Evolutionary conservation across 1,284 basidiomycete species (phyloP), one percentile per base, ranked within the genome.

Genomic region (Cutaneotrichosporon spelunceum): DNA sequence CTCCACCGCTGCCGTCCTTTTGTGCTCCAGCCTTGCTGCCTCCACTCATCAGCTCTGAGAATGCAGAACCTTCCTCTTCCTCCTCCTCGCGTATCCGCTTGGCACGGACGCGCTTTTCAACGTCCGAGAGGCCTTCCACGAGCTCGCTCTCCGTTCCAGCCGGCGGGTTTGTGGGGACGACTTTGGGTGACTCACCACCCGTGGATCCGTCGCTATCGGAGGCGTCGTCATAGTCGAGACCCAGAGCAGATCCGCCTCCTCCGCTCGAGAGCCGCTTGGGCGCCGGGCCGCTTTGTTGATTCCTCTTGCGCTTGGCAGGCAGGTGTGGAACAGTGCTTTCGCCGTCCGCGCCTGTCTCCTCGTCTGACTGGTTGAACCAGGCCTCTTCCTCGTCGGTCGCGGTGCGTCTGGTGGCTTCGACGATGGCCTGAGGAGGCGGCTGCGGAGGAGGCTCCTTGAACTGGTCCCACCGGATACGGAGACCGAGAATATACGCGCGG

Each of bases 401-500:
- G 66, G 63, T 56, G 45, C 66, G 64, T 4, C 64, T 60, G 30
- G 65, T 89, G 86, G 69, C 85, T 77, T 59, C 79, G 73, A 69
- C 85, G 82, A 64, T 83, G 81, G 72, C 84, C 80, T 63, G 81
- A 7, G 65, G 63, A 13, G 71, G 69, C 26, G 72, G 81, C 70
- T 69, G 60, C 0, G 88, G 88, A 63, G 85, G 85, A 24, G 90
- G 90, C 66, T 94, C 91, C 65, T 88, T 87, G 78, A 93, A 95
- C 82, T 93, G 91, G 77, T 98, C 93, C 85, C 88, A 93, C 59
- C 90, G 86, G 44, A 83, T 80, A 55, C 91, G 85, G 68, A 98
- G 84, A 42, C 85, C 82, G 16, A 64, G 53, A 23, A 80, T 67
- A 53, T 72, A 71, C 2, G 67, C 57, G 14, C 72, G 68, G 4